A percentile compares a stretch with the other conserved stretches of the same genome.
Evolutionary conservation across 2,329 filamentous ascomycete genomes (phyloP).

Genomic region (Cercospora brassicicola): DNA sequence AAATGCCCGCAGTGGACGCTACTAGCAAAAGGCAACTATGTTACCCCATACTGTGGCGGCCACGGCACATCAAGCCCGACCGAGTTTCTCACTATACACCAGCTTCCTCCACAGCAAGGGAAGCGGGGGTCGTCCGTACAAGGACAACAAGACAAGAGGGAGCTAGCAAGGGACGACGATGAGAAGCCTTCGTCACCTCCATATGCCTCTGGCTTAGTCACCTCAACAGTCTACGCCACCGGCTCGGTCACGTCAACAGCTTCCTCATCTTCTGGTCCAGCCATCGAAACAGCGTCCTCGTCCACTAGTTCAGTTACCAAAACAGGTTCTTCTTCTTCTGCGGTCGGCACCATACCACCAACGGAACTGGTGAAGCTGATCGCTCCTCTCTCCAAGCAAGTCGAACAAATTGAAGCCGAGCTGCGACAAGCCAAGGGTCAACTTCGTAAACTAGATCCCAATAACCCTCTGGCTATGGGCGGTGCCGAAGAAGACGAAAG

Average conservation of each 20-base stretch:
- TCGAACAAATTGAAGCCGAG: slow-evolving; percentile 7
- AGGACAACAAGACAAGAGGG: background rate
- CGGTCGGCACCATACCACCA: background rate
- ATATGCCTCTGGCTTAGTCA: background rate
- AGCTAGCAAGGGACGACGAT: background rate
- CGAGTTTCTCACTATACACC: too few relatives aligned
- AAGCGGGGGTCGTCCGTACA: background rate
- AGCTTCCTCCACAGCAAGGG: background rate
- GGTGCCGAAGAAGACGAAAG: background rate
- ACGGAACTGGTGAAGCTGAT: slow-evolving; percentile 4
- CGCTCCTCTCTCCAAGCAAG: slow-evolving; percentile 14
- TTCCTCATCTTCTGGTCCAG: background rate
- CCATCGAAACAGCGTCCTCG: background rate
- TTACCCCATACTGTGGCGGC: background rate
- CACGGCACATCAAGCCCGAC: background rate
- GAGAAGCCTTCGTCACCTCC: background rate
- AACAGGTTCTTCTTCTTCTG: background rate
- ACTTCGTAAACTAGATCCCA: slow-evolving; percentile 3
- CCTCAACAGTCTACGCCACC: background rate
- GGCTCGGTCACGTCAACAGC: background rate
- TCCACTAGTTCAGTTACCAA: background rate
- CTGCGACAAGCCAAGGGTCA: slow-evolving; percentile 3
- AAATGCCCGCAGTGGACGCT: background rate
- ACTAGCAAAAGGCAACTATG: background rate
- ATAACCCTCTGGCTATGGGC: slow-evolving; percentile 1